Evolutionary conservation across 768 basidiomycete species (phyloP), one percentile per base, ranked within the genome.

Genomic region (Rhodosporidiobolus sp.): DNA sequence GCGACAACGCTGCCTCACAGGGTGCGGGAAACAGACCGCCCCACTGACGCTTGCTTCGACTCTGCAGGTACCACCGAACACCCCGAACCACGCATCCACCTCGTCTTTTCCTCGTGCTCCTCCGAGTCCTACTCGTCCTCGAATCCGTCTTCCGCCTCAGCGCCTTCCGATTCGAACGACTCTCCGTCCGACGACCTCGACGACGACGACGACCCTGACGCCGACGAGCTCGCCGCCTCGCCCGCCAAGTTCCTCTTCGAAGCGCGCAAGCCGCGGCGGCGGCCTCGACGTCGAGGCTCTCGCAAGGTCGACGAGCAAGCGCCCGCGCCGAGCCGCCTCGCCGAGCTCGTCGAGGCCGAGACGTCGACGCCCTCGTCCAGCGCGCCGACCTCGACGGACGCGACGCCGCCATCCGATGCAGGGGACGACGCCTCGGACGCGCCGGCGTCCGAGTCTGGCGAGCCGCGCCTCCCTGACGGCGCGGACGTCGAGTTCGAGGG

Each of bases 1-100:
- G n/a, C n/a, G n/a, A n/a, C n/a, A n/a, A n/a, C n/a, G n/a, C n/a
- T n/a, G n/a, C n/a, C n/a, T n/a, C n/a, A n/a, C n/a, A n/a, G n/a
- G n/a, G n/a, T n/a, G n/a, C n/a, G n/a, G n/a, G n/a, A n/a, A n/a
- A n/a, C n/a, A n/a, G n/a, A n/a, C n/a, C n/a, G n/a, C n/a, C n/a
- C n/a, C n/a, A n/a, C 30, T 20, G 11, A 34, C 52, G 30, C 24
- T 45, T 17, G 6, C 60, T 16, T 52, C 14, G 1, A 9, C 20
- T 17, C 22, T 48, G 32, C 55, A 70, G 69, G 74, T 5, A 74
- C 79, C 50, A 76, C 80, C 5, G 79, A 80, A 30, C 66, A 78
- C 28, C 82, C 81, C 14, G 78, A 79, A 34, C 82, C 82, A 0
- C 79, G 82, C 61, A 76, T 83, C 38, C 79, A 81, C 43, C 77